Evolutionary conservation across 257 asterid genomes (phyloP).

Genomic region (Primulina eburnea): DNA sequence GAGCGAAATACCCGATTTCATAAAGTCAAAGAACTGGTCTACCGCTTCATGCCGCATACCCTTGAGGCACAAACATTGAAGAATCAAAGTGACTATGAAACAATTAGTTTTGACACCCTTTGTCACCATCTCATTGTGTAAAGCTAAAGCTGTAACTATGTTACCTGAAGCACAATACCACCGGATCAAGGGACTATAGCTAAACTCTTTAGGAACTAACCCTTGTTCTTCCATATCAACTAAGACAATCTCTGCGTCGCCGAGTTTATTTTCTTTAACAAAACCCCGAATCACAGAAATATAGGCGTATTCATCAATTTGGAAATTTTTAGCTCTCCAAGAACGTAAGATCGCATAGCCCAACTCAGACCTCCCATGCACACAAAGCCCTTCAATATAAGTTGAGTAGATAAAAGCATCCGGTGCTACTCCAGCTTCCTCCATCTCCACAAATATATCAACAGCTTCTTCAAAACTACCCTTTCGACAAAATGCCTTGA

Average conservation of each 20-base stretch:
- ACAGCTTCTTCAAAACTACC: constrained; percentile 54
- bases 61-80: constrained; percentile 64
- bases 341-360: constrained; percentile 38
- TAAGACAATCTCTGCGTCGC: constrained; percentile 51
- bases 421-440: constrained; percentile 56
- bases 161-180: constrained; percentile 64
- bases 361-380: constrained; percentile 37
- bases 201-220: constrained; percentile 36
- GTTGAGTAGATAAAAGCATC: constrained; percentile 42
- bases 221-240: constrained; percentile 57
- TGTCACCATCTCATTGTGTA: constrained; percentile 51
- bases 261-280: constrained; percentile 50
- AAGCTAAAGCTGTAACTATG: constrained; percentile 43
- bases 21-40: constrained; percentile 41
- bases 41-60: constrained; percentile 52
- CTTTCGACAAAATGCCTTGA: constrained; percentile 60
- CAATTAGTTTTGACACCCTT: constrained; percentile 62
- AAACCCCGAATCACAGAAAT: constrained; percentile 60
- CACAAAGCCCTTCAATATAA: constrained; percentile 62
- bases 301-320: constrained; percentile 43
- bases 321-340: constrained; percentile 32
- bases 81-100: constrained; percentile 52
- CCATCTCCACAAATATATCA: constrained; percentile 55
- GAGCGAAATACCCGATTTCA: constrained; percentile 51
- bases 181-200: constrained; percentile 49